A percentile compares a stretch with the other conserved stretches of the same genome.
Conservation (phyloP, 495 filamentous ascomycete species). For the Lasiosphaeris hirsuta region DNA sequence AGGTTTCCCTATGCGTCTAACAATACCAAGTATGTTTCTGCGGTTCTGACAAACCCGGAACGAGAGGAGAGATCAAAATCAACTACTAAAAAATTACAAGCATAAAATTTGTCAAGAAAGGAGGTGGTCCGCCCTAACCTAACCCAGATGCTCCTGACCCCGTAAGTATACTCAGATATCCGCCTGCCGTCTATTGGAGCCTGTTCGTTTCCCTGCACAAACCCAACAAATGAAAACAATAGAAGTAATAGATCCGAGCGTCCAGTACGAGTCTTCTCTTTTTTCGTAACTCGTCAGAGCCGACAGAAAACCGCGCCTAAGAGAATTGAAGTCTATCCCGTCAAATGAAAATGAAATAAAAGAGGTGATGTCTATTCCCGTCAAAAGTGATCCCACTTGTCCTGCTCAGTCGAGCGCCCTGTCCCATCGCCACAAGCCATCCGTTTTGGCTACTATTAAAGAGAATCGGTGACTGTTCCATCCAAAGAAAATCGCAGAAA, state of each 20-base stretch:
- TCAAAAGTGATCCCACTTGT: not conserved
- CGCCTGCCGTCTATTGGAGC: not conserved
- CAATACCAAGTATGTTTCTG: too few relatives aligned
- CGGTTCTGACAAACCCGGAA: too few relatives aligned
- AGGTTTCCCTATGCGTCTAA: too few relatives aligned
- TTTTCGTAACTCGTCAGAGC: not conserved
- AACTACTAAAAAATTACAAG: not conserved
- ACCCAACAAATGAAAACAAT: not conserved
- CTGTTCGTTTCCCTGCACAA: not conserved
- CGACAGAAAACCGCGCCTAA: not conserved
- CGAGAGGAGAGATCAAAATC: too few relatives aligned
- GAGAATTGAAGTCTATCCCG: slow-evolving; percentile 24
- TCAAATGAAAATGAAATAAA: slow-evolving; percentile 14
- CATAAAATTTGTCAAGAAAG: not conserved
- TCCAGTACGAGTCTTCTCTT: not conserved
- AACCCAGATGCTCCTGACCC: not conserved
- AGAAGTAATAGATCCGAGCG: not conserved
- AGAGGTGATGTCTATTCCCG: slow-evolving; percentile 25
- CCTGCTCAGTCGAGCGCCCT: slow-evolving; percentile 5
- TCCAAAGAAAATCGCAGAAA: slow-evolving; percentile 19
- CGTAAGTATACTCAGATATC: not conserved
- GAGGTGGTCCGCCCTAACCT: not conserved
- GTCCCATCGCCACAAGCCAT: slow-evolving; percentile 3
- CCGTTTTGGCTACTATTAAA: slow-evolving; percentile 14
- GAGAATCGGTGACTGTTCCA: slow-evolving; percentile 7